Percentiles rank a stretch among this genome's conserved stretches.
phyloP scores from a whole-genome alignment of 345 rosid genomes.

The Eucalyptus rudis region DNA sequence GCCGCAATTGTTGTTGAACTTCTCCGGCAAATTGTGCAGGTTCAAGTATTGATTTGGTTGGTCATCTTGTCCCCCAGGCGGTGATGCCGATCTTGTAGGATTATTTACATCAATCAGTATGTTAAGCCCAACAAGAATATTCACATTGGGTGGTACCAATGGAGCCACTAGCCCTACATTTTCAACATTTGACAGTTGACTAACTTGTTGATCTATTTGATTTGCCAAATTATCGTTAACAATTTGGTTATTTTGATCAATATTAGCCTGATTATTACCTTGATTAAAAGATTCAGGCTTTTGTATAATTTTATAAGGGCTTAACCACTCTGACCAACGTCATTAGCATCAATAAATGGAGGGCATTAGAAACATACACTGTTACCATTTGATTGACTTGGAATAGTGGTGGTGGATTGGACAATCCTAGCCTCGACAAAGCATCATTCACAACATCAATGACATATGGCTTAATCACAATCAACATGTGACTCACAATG shows the following conservation, averaged over 20 bases:
- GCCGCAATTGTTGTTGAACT: not conserved
- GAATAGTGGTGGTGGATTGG: not conserved
- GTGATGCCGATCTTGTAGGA: not conserved
- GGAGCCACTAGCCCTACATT: not conserved
- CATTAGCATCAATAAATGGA: not conserved
- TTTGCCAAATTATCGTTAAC: not conserved
- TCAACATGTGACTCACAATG: not conserved
- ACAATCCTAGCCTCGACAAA: not conserved
- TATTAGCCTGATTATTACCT: not conserved
- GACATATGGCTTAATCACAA: not conserved
- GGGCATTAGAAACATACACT: not conserved
- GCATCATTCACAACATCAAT: not conserved
- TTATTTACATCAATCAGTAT: not conserved
- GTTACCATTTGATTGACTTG: not conserved
- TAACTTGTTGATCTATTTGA: not conserved
- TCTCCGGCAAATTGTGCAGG: not conserved
- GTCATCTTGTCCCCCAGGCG: not conserved
- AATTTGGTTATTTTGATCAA: not conserved
- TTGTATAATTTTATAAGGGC: not conserved
- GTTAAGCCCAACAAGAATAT: not conserved
- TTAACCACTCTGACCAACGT: not conserved
- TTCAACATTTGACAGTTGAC: not conserved
- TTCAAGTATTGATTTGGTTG: not conserved
- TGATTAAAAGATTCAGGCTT: not conserved
- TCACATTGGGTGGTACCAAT: not conserved